A percentile compares a stretch with the other conserved stretches of the same genome.
Conservation (phyloP, 2,329 filamentous ascomycete species). For the Keithomyces neogunnii region DNA sequence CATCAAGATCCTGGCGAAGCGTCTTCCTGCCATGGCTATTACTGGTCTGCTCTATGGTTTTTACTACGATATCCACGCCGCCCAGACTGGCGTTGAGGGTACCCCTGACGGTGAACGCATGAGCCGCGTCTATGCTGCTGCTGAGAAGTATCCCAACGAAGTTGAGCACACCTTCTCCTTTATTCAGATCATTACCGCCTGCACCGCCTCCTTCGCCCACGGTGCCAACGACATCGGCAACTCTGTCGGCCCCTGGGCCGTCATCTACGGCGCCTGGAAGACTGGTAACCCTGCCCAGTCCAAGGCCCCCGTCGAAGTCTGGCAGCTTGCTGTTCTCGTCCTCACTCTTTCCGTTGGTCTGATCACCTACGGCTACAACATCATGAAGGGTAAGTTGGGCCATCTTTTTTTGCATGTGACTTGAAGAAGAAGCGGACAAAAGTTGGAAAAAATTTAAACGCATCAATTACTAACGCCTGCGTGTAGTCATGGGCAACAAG, state of each 20-base stretch:
- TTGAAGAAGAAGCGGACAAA: too few relatives aligned
- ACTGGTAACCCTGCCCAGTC: slow-evolving; percentile 52
- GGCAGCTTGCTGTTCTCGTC: slow-evolving; percentile 68
- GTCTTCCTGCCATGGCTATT: slow-evolving; percentile 59
- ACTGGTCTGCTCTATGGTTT: slow-evolving; percentile 61
- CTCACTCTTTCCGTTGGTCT: slow-evolving; percentile 57
- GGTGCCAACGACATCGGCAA: slow-evolving; percentile 73
- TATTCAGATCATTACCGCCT: slow-evolving; percentile 58
- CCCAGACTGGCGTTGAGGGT: slow-evolving; percentile 12
- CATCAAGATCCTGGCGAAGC: slow-evolving; percentile 53
- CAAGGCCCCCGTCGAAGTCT: slow-evolving; percentile 61
- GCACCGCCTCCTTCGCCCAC: slow-evolving; percentile 66
- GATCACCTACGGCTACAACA: slow-evolving; percentile 72
- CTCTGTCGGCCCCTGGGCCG: slow-evolving; percentile 61
- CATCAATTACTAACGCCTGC: not conserved
- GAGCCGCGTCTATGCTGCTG: slow-evolving; percentile 52
- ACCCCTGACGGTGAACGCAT: slow-evolving; percentile 15
- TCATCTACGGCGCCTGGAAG: slow-evolving; percentile 57
- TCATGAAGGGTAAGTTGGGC: slow-evolving; percentile 59
- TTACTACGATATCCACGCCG: slow-evolving; percentile 69
- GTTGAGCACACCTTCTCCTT: slow-evolving; percentile 63
- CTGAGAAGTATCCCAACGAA: slow-evolving; percentile 59
- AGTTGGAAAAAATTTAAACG: not conserved
- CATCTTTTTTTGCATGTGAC: not conserved
- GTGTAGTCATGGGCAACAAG: slow-evolving; percentile 68